Percentiles rank a stretch among this genome's conserved stretches.
These are phyloP conservation scores for Yarrowia sp. DNA, from an alignment of 805 yeast species.

Conservation along the genomic window DNA sequence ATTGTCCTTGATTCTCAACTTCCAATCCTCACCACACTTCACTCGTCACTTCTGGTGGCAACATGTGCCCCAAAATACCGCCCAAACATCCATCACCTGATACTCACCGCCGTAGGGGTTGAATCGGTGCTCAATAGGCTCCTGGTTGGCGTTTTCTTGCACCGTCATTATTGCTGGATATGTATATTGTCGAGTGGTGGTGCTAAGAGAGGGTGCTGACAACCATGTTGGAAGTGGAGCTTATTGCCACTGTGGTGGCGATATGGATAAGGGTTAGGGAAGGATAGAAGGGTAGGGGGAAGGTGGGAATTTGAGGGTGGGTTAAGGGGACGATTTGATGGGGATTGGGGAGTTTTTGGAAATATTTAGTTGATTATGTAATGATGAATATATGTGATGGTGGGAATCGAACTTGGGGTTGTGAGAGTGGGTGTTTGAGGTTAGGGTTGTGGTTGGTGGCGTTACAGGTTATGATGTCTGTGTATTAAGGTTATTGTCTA, in stretches of 20 bases:
- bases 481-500: no score
- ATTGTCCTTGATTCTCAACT: no score
- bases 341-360: not conserved
- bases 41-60: not conserved
- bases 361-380: not conserved
- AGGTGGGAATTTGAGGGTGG: not conserved
- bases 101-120: constrained; percentile 58
- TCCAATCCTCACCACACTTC: no score
- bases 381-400: not conserved
- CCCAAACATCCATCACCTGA: not conserved
- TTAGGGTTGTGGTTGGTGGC: no score
- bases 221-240: constrained; percentile 6
- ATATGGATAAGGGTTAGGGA: not conserved
- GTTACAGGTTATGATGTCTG: no score
- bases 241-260: constrained; percentile 2
- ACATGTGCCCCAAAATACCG: no score
- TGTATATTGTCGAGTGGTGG: not conserved
- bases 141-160: constrained; percentile 26
- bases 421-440: no score
- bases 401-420: not conserved
- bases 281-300: no score
- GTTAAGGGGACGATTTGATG: no score
- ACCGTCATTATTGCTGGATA: constrained; percentile 9
- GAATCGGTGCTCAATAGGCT: constrained; percentile 86
- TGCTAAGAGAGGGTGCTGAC: not conserved